These are phyloP conservation scores for Bertia moriformis DNA, from an alignment of 2,329 filamentous ascomycete species.

Conservation along the genomic window DNA sequence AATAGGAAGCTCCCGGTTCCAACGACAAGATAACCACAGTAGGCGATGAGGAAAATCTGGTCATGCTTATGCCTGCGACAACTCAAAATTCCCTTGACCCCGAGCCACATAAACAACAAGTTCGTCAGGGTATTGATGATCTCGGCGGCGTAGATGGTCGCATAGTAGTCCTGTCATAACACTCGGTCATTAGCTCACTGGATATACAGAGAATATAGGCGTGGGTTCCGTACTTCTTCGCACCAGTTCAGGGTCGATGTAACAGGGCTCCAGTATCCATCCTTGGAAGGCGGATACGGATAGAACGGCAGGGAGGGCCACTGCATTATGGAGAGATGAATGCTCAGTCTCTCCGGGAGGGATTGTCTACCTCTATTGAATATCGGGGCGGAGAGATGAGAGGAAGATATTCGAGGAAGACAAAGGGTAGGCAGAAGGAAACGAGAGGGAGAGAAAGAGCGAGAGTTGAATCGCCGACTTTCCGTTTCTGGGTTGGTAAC, in stretches of 20 bases:
- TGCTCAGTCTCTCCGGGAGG: neutral
- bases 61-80: slow-evolving; percentile 63
- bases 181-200: slow-evolving; percentile 1
- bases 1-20: slow-evolving; percentile 21
- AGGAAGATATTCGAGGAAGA: neutral
- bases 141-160: slow-evolving; percentile 62
- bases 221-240: slow-evolving; percentile 61
- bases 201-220: neutral
- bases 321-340: neutral
- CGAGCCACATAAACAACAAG: slow-evolving; percentile 65
- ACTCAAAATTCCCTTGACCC: slow-evolving; percentile 59
- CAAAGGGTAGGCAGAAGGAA: too few relatives aligned
- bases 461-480: too few relatives aligned
- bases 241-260: slow-evolving; percentile 68
- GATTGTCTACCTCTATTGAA: neutral
- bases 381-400: neutral
- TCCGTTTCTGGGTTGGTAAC: too few relatives aligned
- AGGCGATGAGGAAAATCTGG: slow-evolving; percentile 56
- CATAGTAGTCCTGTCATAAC: slow-evolving; percentile 62
- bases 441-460: too few relatives aligned
- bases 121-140: slow-evolving; percentile 74
- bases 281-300: neutral
- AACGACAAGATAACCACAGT: slow-evolving; percentile 19
- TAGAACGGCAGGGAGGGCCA: neutral
- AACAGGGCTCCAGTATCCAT: neutral